Evolutionary conservation across 2,329 filamentous ascomycete genomes (phyloP).

Genomic region (Fusarium anthophilum): DNA sequence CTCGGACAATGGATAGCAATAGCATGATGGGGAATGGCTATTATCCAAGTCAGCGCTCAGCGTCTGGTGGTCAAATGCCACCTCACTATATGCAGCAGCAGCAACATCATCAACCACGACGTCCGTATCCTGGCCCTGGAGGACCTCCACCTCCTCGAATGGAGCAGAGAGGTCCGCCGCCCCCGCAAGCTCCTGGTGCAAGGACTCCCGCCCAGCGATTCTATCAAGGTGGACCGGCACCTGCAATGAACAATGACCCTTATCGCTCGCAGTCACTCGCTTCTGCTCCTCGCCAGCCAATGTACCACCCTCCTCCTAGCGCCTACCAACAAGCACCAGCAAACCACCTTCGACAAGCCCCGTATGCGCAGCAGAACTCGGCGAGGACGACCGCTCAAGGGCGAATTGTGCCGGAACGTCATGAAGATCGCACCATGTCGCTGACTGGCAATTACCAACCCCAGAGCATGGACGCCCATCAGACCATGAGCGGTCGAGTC

Average conservation of each 20-base stretch:
- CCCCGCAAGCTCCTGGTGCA: constrained; percentile 52
- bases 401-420: constrained; percentile 87
- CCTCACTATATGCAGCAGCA: constrained; percentile 60
- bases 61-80: constrained; percentile 58
- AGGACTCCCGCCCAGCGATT: constrained; percentile 64
- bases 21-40: constrained; percentile 61
- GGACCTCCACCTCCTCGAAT: constrained; percentile 69
- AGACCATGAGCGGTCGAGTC: constrained; percentile 92
- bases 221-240: constrained; percentile 64
- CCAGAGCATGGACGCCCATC: constrained; percentile 80
- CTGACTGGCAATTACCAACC: constrained; percentile 80
- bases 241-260: constrained; percentile 82
- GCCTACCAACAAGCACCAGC: constrained; percentile 73
- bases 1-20: constrained; percentile 46
- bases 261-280: constrained; percentile 96
- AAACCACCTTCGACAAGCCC: constrained; percentile 80
- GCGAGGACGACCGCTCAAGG: constrained; percentile 91
- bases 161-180: constrained; percentile 65
- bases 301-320: constrained; percentile 72
- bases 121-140: constrained; percentile 56
- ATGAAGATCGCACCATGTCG: constrained; percentile 95
- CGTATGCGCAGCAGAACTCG: constrained; percentile 70
- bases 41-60: constrained; percentile 62
- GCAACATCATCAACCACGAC: constrained; percentile 54
- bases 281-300: constrained; percentile 75